Base-by-base conservation (phyloP, 371 early-diverging fungal species). In the Mucor indicus region DNA sequence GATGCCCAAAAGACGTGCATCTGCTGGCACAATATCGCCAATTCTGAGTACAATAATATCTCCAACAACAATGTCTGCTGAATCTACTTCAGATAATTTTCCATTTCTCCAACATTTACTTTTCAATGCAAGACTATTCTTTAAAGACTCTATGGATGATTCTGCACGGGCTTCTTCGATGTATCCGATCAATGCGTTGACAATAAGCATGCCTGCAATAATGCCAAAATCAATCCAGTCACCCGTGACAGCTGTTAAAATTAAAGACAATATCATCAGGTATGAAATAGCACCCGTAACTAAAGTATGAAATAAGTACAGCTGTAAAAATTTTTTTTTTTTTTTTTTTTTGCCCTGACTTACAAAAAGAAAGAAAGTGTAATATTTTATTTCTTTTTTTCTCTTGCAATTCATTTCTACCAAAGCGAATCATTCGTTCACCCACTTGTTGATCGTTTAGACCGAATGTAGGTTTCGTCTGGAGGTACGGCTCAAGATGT, bases 11-110 rank as follows among this genome's bases (percentile, higher is more conserved):
- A 95, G 60, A 17, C 86, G 81, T 16, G 77, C 85, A 57, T 97
- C 98, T 10, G 96, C 98, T 25, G 96, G 95, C 24, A 96, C 75
- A 55, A 93, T 94, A 63, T 95, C 95, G 39, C 98, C 98, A 29
- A 93, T 64, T 35, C 92, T 84, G 4, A 96, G 75, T 2, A 87
- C 85, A 50, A 98, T 81, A 21, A 96, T 66, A 56, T 98, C 96
- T 25, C 95, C 95, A 3, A 94, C 91, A 11, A 89, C 86, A 21
- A 94, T 72, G 6, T 81, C 74, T 27, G 66, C 57, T 9, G 93
- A 82, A 20, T 90, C 89, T 4, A 94, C 72, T 47, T 93, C 94
- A 32, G 75, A 67, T 25, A 93, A 69, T 46, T 74, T 55, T 22
- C 88, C 86, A 57, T 92, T 81, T 52, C 96, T 77, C 80, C 82